Conservation (phyloP, 2,329 filamentous ascomycete species). For the Pseudopithomyces maydicus region DNA sequence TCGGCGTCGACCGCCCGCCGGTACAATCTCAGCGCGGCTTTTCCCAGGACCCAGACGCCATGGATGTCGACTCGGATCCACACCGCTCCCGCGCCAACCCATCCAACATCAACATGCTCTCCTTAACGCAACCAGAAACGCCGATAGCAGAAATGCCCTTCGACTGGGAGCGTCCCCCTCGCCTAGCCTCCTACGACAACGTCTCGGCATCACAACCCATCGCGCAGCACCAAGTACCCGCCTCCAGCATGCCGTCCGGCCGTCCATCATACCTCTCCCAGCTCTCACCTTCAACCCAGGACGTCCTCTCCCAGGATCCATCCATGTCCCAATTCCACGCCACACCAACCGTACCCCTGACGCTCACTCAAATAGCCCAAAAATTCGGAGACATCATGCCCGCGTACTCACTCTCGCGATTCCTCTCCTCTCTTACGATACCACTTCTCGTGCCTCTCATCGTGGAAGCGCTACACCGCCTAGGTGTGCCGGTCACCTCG, state of each 20-base stretch:
- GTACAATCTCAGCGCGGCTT: slow-evolving; percentile 54
- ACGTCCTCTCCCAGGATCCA: slow-evolving; percentile 81
- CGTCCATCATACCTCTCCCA: slow-evolving; percentile 26
- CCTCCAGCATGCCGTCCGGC: not conserved
- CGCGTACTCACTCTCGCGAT: slow-evolving; percentile 82
- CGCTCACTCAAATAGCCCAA: slow-evolving; percentile 85
- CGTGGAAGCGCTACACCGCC: slow-evolving; percentile 78
- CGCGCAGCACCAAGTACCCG: slow-evolving; percentile 8
- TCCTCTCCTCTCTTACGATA: slow-evolving; percentile 82
- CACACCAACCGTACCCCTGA: slow-evolving; percentile 77
- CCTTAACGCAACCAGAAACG: slow-evolving; percentile 85
- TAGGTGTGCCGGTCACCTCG: slow-evolving; percentile 75
- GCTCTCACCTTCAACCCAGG: slow-evolving; percentile 47
- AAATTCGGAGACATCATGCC: slow-evolving; percentile 92
- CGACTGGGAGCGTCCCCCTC: slow-evolving; percentile 83
- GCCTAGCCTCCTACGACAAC: slow-evolving; percentile 41
- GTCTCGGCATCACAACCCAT: slow-evolving; percentile 44
- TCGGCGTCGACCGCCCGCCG: slow-evolving; percentile 79
- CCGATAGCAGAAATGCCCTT: slow-evolving; percentile 76
- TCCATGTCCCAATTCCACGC: slow-evolving; percentile 82
- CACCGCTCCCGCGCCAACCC: slow-evolving; percentile 36
- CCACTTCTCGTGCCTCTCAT: slow-evolving; percentile 79
- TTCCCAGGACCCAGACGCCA: slow-evolving; percentile 57
- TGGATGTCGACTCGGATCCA: slow-evolving; percentile 69
- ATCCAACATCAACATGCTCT: slow-evolving; percentile 57